Evolutionary conservation across 768 basidiomycete genomes (phyloP), one percentile per base, ranked within the genome.

Genomic region (Hypholoma sublateritium): DNA sequence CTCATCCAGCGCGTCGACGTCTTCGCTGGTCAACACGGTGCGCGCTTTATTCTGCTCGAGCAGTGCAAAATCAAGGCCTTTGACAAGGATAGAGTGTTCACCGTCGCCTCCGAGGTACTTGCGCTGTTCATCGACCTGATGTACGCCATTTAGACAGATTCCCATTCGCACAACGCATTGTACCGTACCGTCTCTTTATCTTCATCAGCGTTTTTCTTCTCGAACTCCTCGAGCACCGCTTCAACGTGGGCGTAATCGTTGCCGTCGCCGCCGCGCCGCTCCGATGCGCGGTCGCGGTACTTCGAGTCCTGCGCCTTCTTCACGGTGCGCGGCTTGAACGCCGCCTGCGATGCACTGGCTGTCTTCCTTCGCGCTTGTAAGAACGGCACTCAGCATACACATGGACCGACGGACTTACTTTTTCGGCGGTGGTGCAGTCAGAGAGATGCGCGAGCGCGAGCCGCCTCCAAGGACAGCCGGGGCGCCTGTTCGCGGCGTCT

Each of bases 21-120:
- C 89, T 46, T 87, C 86, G 4, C 78, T 75, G 13, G 81, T 75
- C n/a, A 76, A 70, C 1, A 77, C 73, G 1, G 75, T 77, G 37
- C 87, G 85, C 3, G 88, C 87, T 71, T 87, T 93, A 60, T 89
- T 86, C 62, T 93, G 90, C 65, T 93, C 89, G 14, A 97, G 77
- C 6, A 97, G 81, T 0, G 92, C 88, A 61, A 88, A 80, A 67
- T 98, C 95, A 45, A 98, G 85, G 24, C 93, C 93, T 66, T 94
- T 96, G 41, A 95, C 91, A 11, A 95, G 83, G 55, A 95, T 82
- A 11, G 91, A 86, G 68, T 95, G 93, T 56, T 89, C 81, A 41
- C 86, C 84, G 68, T 96, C 92, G 36, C 93, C 91, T 16, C 93
- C 93, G 5, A 94, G 82, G 68, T 90, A 91, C 55, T 77, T 79